Percentiles rank a stretch among this genome's conserved stretches.
Conservation (phyloP, 2,329 filamentous ascomycete genomes). For the Ophiognomonia clavigignenti-juglandacearum region DNA sequence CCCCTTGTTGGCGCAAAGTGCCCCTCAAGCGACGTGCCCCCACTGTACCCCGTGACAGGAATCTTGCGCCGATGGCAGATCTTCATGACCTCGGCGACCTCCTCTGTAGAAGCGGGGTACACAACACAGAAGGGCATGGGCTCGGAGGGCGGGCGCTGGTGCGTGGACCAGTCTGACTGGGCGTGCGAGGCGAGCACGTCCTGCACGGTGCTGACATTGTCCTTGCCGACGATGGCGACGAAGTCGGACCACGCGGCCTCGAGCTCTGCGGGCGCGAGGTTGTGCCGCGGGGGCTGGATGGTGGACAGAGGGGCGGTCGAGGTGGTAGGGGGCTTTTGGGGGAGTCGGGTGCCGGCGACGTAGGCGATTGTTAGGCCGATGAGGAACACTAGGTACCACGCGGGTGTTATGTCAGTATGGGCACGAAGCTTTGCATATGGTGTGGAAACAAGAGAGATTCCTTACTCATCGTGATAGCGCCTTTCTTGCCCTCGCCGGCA, state of each 20-base stretch:
- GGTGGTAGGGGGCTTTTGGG: constrained; percentile 41
- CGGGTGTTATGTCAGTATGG: not conserved
- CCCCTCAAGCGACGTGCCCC: constrained; percentile 84
- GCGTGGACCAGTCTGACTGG: constrained; percentile 57
- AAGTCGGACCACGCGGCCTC: constrained; percentile 69
- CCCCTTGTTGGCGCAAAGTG: constrained; percentile 80
- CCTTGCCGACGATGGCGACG: constrained; percentile 56
- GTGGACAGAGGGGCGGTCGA: constrained; percentile 57
- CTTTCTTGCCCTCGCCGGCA: constrained; percentile 33
- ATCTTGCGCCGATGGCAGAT: constrained; percentile 76
- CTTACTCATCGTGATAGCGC: constrained; percentile 44
- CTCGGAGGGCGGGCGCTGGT: constrained; percentile 3
- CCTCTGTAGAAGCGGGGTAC: constrained; percentile 58
- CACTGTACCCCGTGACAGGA: constrained; percentile 81
- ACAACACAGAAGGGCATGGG: constrained; percentile 15
- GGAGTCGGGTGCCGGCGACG: constrained; percentile 53
- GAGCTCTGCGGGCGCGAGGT: constrained; percentile 57
- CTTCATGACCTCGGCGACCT: constrained; percentile 85
- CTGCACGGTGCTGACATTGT: constrained; percentile 58
- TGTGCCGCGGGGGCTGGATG: constrained; percentile 48
- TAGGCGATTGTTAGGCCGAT: constrained; percentile 49
- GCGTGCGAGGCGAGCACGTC: constrained; percentile 53
- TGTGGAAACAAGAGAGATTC: too few relatives aligned
- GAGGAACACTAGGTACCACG: constrained; percentile 40
- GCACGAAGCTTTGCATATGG: not conserved